A percentile compares a stretch with the other conserved stretches of the same genome.
Evolutionary conservation across 2,329 filamentous ascomycete genomes (phyloP).

Genomic region (Blastomyces percursus): DNA sequence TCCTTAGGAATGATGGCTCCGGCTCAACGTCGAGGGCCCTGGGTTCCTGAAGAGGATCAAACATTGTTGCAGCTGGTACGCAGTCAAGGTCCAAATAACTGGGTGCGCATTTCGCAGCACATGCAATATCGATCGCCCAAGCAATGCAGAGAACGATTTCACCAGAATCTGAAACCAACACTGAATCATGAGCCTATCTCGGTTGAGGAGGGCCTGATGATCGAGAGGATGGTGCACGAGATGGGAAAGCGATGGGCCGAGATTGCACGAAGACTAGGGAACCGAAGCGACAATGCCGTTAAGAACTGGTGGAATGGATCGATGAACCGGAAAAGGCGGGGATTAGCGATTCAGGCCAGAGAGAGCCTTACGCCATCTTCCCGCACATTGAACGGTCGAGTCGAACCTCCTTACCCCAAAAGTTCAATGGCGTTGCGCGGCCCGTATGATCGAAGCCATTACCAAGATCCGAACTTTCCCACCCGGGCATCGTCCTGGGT

Average conservation of each 20-base stretch:
- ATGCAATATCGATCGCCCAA: conserved; percentile 75
- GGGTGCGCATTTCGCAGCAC: conserved; percentile 71
- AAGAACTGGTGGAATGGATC: conserved; percentile 98
- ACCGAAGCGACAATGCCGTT: conserved; percentile 86
- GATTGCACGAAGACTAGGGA: conserved; percentile 69
- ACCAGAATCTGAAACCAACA: conserved; percentile 77
- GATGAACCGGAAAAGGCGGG: conserved; percentile 63
- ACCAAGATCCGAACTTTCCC: conserved; percentile 12
- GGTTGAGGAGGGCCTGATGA: conserved; percentile 56
- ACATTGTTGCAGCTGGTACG: conserved; percentile 60
- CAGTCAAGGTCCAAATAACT: conserved; percentile 67
- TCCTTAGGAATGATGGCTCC: conserved; percentile 28
- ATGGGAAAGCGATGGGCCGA: conserved; percentile 89
- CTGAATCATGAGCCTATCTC: conserved; percentile 66
- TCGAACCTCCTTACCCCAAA: conserved; percentile 31
- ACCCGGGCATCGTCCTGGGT: conserved; percentile 10
- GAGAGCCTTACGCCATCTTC: conserved; percentile 15
- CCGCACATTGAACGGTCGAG: conserved; percentile 27
- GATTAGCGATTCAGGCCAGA: conserved; percentile 32
- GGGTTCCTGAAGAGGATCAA: conserved; percentile 67
- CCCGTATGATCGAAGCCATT: conserved; percentile 14
- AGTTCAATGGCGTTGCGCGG: conserved; percentile 18
- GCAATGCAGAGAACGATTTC: conserved; percentile 87
- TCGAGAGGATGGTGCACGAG: conserved; percentile 64
- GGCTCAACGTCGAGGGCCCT: conserved; percentile 63